Base-by-base conservation (phyloP, 2,329 filamentous ascomycete species). In the Nigrograna mackinnonii region DNA sequence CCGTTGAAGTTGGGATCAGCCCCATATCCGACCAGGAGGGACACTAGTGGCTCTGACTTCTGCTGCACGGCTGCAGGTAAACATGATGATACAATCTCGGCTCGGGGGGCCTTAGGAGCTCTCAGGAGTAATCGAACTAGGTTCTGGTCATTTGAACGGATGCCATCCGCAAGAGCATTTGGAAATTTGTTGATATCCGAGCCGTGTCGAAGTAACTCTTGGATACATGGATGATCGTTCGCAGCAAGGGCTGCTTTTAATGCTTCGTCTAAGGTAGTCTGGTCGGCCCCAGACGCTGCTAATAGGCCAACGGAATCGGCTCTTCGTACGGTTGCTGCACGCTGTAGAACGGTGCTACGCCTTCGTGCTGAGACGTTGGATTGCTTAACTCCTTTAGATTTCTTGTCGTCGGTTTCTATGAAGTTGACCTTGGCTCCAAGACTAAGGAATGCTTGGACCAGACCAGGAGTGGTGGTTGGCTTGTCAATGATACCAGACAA, bases 1-100 rank as follows among this genome's bases (percentile, higher is more conserved):
- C 55, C 52, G 28, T 66, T 55, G 44, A 62, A 67, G 41, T 68
- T 68, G 11, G 64, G 64, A 43, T 68, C 59, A 17, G 62, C 65
- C 6, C 64, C 64, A 41, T 67, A 59, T 6, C 52, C 48, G 28
- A 66, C 52, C 13, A 67, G 47, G n/a, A 66, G 44, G 7, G 62
- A 65, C 21, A 58, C 43, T 7, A 57, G 49, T 3, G 52, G 36
- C 30, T 60, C 57, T 4, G 60, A 64, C n/a, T 51, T 55, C 17
- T 62, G 58, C 38, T 65, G 60, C 4, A 66, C 60, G 18, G 63
- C 64, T 26, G 50, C 53, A 21, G 58, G 52, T 6, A 68, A 52
- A 35, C 59, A 63, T 17, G 64, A 63, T 3, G 63, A 65, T 9
- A 67, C 52, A 21, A 64, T 52, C 13, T 66, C 57, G 12, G 57